Percentiles rank a stretch among this genome's conserved stretches.
These are phyloP conservation scores for Kazachstania viticola DNA, from an alignment of 805 yeast genomes.

Conservation along the genomic window DNA sequence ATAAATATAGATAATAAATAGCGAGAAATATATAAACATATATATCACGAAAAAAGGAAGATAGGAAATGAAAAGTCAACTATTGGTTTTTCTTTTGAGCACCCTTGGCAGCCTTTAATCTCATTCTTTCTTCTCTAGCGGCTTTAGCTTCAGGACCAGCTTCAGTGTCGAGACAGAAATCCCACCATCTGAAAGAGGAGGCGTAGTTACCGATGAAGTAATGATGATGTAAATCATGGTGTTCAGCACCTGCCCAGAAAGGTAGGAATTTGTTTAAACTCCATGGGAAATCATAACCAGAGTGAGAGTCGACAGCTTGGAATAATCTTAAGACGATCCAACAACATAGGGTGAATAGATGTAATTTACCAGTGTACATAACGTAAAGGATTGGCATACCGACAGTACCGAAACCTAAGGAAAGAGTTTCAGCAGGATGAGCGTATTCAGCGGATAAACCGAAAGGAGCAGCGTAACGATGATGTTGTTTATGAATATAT, in stretches of 20 bases:
- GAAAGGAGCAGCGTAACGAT: slow-evolving; percentile 94
- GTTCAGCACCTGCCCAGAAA: slow-evolving; percentile 98
- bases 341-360: slow-evolving; percentile 73
- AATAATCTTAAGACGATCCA: slow-evolving; percentile 85
- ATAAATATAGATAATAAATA: too few relatives aligned
- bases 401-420: slow-evolving; percentile 90
- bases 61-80: not conserved
- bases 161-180: slow-evolving; percentile 75
- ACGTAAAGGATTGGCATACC: slow-evolving; percentile 88
- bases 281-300: slow-evolving; percentile 98
- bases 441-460: slow-evolving; percentile 97
- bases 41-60: too few relatives aligned
- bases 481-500: slow-evolving; percentile 94
- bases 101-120: slow-evolving; percentile 39
- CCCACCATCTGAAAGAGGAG: slow-evolving; percentile 95
- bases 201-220: slow-evolving; percentile 94
- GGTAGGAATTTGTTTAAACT: slow-evolving; percentile 86
- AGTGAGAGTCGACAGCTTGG: slow-evolving; percentile 96
- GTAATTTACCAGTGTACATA: slow-evolving; percentile 62
- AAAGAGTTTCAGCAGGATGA: slow-evolving; percentile 86
- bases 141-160: slow-evolving; percentile 74
- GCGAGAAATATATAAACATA: not conserved
- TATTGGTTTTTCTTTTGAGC: slow-evolving; percentile 21
- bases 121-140: slow-evolving; percentile 58
- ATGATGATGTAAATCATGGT: slow-evolving; percentile 95